Percentiles rank a stretch among this genome's conserved stretches.
These are phyloP conservation scores for Cladosporium sp. DNA, from an alignment of 2,329 filamentous ascomycete species.

Conservation along the genomic window DNA sequence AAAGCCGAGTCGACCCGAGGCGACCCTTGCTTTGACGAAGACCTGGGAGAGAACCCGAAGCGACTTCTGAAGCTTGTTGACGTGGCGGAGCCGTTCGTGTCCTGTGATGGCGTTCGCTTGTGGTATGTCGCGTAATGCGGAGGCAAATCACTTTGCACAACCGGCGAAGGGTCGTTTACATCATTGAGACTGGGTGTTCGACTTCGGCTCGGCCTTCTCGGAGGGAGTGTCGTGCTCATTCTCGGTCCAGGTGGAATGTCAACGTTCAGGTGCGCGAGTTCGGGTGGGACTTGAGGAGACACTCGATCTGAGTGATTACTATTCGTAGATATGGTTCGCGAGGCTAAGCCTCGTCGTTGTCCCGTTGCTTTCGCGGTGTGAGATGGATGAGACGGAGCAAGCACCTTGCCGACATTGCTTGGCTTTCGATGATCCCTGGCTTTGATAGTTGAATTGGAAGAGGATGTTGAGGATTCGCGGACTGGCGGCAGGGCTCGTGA, in stretches of 20 bases:
- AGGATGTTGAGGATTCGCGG: conserved; percentile 64
- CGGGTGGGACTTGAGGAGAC: conserved; percentile 24
- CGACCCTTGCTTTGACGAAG: conserved; percentile 27
- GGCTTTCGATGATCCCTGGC: conserved; percentile 8
- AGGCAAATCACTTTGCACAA: conserved; percentile 52
- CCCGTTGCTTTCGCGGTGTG: neutral
- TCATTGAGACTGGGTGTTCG: conserved; percentile 39
- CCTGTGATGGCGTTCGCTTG: conserved; percentile 45
- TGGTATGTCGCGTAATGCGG: conserved; percentile 44
- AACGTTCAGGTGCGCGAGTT: conserved; percentile 50
- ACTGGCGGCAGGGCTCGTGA: conserved; percentile 56
- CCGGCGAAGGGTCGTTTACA: conserved; percentile 43
- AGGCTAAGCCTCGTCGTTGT: neutral
- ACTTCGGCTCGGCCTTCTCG: conserved; percentile 39
- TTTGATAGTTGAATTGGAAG: conserved; percentile 49
- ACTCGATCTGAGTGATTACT: neutral
- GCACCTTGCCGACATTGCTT: neutral
- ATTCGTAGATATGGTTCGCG: neutral
- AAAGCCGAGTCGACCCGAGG: conserved; percentile 29
- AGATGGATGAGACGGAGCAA: neutral
- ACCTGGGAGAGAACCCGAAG: conserved; percentile 31
- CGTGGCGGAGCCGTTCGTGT: conserved; percentile 32
- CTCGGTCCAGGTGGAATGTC: conserved; percentile 48
- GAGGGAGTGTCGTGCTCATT: conserved; percentile 32
- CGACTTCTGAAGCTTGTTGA: conserved; percentile 34